Evolutionary conservation across 345 rosid genomes (phyloP).

Genomic region (Noccaea caerulescens): DNA sequence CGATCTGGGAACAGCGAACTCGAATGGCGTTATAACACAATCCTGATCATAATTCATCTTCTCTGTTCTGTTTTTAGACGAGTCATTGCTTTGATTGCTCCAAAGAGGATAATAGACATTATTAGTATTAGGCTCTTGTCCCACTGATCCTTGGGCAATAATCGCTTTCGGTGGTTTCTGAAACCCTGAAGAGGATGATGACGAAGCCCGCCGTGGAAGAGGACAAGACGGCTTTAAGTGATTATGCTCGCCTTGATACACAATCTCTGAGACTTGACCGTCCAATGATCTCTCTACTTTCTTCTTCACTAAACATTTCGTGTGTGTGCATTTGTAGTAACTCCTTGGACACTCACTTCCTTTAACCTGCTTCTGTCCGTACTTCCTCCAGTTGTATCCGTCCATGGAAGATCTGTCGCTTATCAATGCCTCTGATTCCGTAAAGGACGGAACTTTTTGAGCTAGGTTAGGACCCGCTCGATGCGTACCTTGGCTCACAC

Average conservation of each 20-base stretch:
- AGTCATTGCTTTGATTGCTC: slow-evolving; percentile 57
- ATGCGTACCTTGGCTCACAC: slow-evolving; percentile 45
- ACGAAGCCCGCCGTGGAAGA: slow-evolving; percentile 53
- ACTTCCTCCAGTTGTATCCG: slow-evolving; percentile 98
- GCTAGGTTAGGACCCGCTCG: slow-evolving; percentile 26
- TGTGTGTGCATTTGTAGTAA: slow-evolving; percentile 93
- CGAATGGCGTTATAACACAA: slow-evolving; percentile 38
- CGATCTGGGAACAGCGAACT: slow-evolving; percentile 39
- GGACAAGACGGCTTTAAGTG: slow-evolving; percentile 84
- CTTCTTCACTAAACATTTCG: slow-evolving; percentile 88
- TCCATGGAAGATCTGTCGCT: slow-evolving; percentile 73
- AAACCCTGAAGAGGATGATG: slow-evolving; percentile 45
- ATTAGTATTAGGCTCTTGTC: slow-evolving; percentile 42
- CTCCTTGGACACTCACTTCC: slow-evolving; percentile 97
- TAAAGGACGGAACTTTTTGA: slow-evolving; percentile 45
- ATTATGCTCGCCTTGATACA: slow-evolving; percentile 92
- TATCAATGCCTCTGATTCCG: slow-evolving; percentile 26
- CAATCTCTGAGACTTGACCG: slow-evolving; percentile 91
- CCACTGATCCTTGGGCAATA: slow-evolving; percentile 50
- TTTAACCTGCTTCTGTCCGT: slow-evolving; percentile 98
- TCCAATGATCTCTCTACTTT: slow-evolving; percentile 90
- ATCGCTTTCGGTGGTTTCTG: slow-evolving; percentile 54
- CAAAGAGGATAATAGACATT: slow-evolving; percentile 38
- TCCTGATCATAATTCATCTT: slow-evolving; percentile 41
- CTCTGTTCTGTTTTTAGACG: slow-evolving; percentile 47